Evolutionary conservation across 1,284 basidiomycete species (phyloP), one percentile per base, ranked within the genome.

Genomic region (Ganoderma meredithae): DNA sequence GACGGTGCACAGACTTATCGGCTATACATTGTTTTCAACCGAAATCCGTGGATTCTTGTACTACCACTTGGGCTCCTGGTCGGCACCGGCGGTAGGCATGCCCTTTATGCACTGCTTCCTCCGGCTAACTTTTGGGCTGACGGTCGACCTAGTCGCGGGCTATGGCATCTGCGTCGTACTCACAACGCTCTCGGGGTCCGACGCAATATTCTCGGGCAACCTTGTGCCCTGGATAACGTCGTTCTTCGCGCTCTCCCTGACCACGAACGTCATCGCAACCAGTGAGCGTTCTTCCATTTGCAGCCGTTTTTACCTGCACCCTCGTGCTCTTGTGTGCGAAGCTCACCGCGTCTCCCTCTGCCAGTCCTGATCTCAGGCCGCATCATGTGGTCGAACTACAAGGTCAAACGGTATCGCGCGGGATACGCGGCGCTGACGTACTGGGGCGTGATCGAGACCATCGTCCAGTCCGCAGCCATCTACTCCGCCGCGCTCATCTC

Each of bases 381-480:
- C 17, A 69, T 72, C 62, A 65, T 72, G 40, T 69, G 66, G 66
- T 62, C 61, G 8, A 68, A 69, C 41, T 59, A 64, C 49, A 49
- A 36, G 10, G 62, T 69, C 17, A 53, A 33, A 47, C 33, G 59
- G 33, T 67, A 67, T 47, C 44, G 63, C 25, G 56, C 60, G 1
- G 55, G 55, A n/a, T 58, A 33, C 15, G n/a, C n/a, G 27, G 55
- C 63, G 1, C 6, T 61, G 47, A 55, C 69, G 13, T 63, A 69
- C 49, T 70, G 63, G 63, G 69, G 68, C 33, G 71, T 72, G 31
- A 55, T 72, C 44, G 71, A 72, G 67, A 72, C 71, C 8, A 67
- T 72, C 53, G 65, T 72, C n/a, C 71, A 72, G 52, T 72, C 71
- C 31, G 71, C 71, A 3, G 71, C 69, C 2, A 69, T 72, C 40